Percentiles rank a stretch among this genome's conserved stretches.
These are phyloP conservation scores for Candida sanyiensis DNA, from an alignment of 805 yeast genomes.

Conservation along the genomic window DNA sequence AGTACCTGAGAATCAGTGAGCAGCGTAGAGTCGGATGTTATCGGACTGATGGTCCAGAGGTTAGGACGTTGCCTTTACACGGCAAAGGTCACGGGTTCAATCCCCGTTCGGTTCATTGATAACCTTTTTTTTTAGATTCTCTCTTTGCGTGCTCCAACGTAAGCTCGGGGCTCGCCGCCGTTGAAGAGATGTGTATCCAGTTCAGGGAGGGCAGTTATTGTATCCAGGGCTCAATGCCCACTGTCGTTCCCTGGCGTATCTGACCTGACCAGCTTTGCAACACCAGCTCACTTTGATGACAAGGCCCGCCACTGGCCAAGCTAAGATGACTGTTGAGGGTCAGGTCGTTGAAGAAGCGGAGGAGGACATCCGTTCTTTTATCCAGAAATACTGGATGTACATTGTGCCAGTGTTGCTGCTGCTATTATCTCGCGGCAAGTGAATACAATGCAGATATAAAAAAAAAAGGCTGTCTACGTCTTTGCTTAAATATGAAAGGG, in stretches of 20 bases:
- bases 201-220: slow-evolving; percentile 17
- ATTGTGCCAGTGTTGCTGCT: slow-evolving; percentile 46
- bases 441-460: too few relatives aligned
- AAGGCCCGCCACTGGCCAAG: slow-evolving; percentile 14
- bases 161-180: slow-evolving; percentile 3
- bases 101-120: slow-evolving; percentile 23
- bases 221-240: slow-evolving; percentile 11
- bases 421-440: slow-evolving; percentile 24
- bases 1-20: too few relatives aligned
- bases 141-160: slow-evolving; percentile 2
- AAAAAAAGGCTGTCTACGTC: too few relatives aligned
- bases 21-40: slow-evolving; percentile 2
- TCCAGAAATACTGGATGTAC: slow-evolving; percentile 61
- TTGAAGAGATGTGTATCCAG: not conserved
- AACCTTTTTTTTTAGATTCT: slow-evolving; percentile 1
- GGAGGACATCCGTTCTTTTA: slow-evolving; percentile 34
- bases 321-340: not conserved
- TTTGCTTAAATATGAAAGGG: too few relatives aligned
- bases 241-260: slow-evolving; percentile 16
- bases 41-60: slow-evolving; percentile 24
- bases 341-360: slow-evolving; percentile 4
- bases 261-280: slow-evolving; percentile 17
- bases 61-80: slow-evolving; percentile 25
- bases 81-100: slow-evolving; percentile 25
- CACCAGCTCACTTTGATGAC: slow-evolving; percentile 15